Base-by-base conservation (phyloP, 108 stramenopile genomes). In the Seminavis robusta region DNA sequence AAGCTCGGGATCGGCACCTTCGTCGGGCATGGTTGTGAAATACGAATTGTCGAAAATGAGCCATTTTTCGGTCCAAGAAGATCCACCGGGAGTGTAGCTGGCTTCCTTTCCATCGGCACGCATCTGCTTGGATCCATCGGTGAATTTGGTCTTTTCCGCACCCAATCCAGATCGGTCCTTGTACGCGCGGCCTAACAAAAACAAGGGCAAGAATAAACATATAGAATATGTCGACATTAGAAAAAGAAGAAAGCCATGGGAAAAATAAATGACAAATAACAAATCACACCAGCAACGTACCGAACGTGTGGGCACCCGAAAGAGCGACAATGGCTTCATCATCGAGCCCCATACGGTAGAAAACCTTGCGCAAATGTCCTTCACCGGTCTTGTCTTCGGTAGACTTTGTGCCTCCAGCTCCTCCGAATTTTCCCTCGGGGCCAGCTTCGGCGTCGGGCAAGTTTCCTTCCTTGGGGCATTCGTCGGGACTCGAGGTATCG, bases 271-370 rank as follows among this genome's bases (percentile, higher is more conserved):
- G n/a, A 31, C 51, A 17, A 61, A 37, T 59, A 71, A 19, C 53
- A 37, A 44, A 46, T 15, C 45, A 61, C 19, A n/a, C n/a, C n/a
- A 68, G 69, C 1, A 57, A 63, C 3, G 57, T 69, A 41, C 95
- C 95, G 32, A 95, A 71, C 39, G 94, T 85, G 86, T 97, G 96
- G 1, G 94, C 96, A 39, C 96, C 96, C 15, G 74, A 71, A 17
- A 97, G 67, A 5, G 92, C 93, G 19, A 97, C 96, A 67, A 95
- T 95, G n/a, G 88, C 94, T 67, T 92, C 84, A 65, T 97, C 96
- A 31, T 67, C 74, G 43, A 97, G 66, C 33, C 96, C 96, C 94
- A 95, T 95, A 45, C 92, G 91, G 77, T 91, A 79, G 60, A 97
- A 97, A 47, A 97, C 85, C 56, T 94, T 85, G 47, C 96, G 91